Evolutionary conservation across 495 filamentous ascomycete genomes (phyloP).

Genomic region (Neurospora pannonica): DNA sequence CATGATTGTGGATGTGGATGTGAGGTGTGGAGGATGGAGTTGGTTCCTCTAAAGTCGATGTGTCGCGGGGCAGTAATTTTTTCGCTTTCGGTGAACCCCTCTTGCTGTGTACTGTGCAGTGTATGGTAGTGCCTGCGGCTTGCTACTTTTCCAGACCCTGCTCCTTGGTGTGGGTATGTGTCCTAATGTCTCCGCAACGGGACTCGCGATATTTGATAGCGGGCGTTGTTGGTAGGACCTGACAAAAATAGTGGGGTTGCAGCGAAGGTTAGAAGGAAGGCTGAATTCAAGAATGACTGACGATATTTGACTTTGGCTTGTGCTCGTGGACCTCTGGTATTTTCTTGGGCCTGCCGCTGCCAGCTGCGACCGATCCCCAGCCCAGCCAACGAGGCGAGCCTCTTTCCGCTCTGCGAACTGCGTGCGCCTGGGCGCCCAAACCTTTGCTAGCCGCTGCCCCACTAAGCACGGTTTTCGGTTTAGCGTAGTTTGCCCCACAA

Average conservation of each 20-base stretch:
- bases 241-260: background rate
- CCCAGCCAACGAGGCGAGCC: background rate
- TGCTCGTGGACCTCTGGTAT: background rate
- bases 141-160: background rate
- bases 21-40: background rate
- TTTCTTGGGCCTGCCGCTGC: conserved; percentile 18
- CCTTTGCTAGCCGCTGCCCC: background rate
- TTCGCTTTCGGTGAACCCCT: conserved; percentile 6
- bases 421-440: background rate
- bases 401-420: background rate
- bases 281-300: conserved; percentile 4
- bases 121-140: background rate
- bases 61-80: conserved; percentile 20
- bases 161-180: background rate
- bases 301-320: conserved; percentile 19
- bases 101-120: background rate
- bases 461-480: background rate
- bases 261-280: background rate
- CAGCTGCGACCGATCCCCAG: background rate
- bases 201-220: background rate
- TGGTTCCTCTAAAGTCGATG: background rate
- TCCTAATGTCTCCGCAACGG: background rate
- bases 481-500: conserved; percentile 15
- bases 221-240: background rate
- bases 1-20: conserved; percentile 22